phyloP scores from a whole-genome alignment of 805 yeast species.

The Candida awuae region DNA sequence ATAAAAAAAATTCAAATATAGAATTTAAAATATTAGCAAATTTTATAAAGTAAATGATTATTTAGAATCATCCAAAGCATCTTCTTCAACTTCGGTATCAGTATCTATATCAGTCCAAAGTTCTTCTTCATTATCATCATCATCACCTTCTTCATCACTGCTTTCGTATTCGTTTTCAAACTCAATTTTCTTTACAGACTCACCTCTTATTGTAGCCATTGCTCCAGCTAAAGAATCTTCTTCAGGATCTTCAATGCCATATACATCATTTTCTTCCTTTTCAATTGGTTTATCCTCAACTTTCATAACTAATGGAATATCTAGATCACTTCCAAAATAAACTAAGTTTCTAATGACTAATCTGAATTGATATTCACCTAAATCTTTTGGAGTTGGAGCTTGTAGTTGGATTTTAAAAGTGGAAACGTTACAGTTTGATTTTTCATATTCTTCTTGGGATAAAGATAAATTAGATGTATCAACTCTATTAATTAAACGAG shows the following conservation, averaged over 20 bases:
- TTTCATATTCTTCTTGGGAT: conserved; percentile 40
- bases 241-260: conserved; percentile 62
- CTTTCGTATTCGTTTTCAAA: conserved; percentile 30
- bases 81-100: conserved; percentile 55
- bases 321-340: conserved; percentile 77
- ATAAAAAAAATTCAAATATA: background rate
- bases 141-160: conserved; percentile 23
- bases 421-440: conserved; percentile 46
- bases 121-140: conserved; percentile 18
- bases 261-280: conserved; percentile 33
- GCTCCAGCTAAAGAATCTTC: conserved; percentile 74
- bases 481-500: conserved; percentile 42
- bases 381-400: conserved; percentile 68
- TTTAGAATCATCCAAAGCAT: conserved; percentile 5
- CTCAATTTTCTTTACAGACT: conserved; percentile 39
- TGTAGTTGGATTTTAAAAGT: conserved; percentile 70
- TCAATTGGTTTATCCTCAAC: conserved; percentile 55
- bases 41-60: background rate
- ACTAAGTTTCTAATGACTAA: conserved; percentile 62
- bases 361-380: conserved; percentile 62
- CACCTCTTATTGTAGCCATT: conserved; percentile 61
- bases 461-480: conserved; percentile 50
- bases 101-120: conserved; percentile 50
- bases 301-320: conserved; percentile 60
- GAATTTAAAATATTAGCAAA: background rate